Conservation (phyloP, 1,284 basidiomycete genomes). For the Trichosporon coremiiforme region DNA sequence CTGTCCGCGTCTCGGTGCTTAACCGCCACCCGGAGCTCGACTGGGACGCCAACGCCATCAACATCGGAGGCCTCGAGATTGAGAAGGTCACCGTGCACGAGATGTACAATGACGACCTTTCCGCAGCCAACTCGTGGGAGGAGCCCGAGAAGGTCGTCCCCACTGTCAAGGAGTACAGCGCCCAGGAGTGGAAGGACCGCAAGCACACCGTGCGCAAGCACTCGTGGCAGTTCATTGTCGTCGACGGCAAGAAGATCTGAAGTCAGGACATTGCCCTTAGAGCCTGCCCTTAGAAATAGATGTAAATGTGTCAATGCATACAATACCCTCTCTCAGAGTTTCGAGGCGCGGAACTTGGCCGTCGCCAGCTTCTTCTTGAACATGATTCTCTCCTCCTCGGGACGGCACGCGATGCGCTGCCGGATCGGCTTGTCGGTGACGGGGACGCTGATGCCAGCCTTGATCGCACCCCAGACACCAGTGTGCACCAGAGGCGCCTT, state of each 20-base stretch:
- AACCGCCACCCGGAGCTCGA: conserved; percentile 40
- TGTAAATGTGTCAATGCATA: no score
- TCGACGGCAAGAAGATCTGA: conserved; percentile 19
- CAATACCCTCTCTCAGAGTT: neutral
- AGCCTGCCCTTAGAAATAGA: no score
- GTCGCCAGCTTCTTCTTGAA: neutral
- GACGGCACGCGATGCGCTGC: neutral
- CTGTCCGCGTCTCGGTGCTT: conserved; percentile 38
- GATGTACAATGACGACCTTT: conserved; percentile 34
- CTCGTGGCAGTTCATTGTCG: conserved; percentile 41
- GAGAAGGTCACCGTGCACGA: conserved; percentile 22
- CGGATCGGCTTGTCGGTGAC: neutral
- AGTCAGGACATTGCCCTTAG: no score
- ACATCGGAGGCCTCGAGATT: conserved; percentile 38
- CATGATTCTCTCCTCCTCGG: neutral
- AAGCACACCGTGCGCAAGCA: conserved; percentile 42
- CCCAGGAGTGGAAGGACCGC: conserved; percentile 35
- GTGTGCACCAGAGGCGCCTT: conserved; percentile 55
- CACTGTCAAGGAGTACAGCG: conserved; percentile 28
- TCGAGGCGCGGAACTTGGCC: neutral
- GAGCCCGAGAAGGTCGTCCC: conserved; percentile 38
- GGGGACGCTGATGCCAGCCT: conserved; percentile 40
- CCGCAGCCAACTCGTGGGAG: conserved; percentile 30
- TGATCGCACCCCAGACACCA: conserved; percentile 61
- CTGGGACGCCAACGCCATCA: conserved; percentile 36